Base-by-base conservation (phyloP, 1,139 yeast genomes). In the Geotrichum candidum region DNA sequence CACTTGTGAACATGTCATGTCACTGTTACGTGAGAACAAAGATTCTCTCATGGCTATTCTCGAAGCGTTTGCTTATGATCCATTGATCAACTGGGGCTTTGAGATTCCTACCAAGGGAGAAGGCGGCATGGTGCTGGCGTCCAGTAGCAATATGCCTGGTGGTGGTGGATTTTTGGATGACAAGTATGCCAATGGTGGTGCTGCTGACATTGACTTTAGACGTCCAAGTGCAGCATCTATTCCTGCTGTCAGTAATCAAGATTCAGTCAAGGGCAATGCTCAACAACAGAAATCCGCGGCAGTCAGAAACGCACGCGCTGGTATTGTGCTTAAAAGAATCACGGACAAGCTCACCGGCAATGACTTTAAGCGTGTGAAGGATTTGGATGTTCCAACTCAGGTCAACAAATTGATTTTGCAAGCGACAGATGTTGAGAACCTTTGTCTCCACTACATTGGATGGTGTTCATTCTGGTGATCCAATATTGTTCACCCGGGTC, bases 61-160 rank as follows among this genome's bases (percentile, higher is more conserved):
- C 69, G 99, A 95, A 76, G 99, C 99, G 0, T 95, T 95, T 80
- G 99, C 98, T 0, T 91, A 92, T 70, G 99, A 95, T 80, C 99
- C 99, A 1, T 84, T 95, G 76, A 95, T 95, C 70, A 92, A 92
- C 70, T 95, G 99, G 99, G 98, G 99, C 0, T 92, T 94, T 71
- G 98, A 92, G 71, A 83, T 90, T 74, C 96, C 97, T 6, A 83
- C 92, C 1, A 86, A 86, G 67, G 86, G 89, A 5, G 87, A 88
- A 22, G 90, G 85, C 68, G 86, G 86, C 25, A 85, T 90, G 1
- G 90, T 90, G 22, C 85, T 85, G 64, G 81, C 82, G 64, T 82
- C 87, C 33, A 54, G 54, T 29, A 38, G 38, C 22, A 53, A 53
- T 48, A 57, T 53, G 25, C 57, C 58, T 11, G 60, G 58, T 5